Base-by-base conservation (phyloP, 371 early-diverging fungal species). In the Syncephalis fuscata region DNA sequence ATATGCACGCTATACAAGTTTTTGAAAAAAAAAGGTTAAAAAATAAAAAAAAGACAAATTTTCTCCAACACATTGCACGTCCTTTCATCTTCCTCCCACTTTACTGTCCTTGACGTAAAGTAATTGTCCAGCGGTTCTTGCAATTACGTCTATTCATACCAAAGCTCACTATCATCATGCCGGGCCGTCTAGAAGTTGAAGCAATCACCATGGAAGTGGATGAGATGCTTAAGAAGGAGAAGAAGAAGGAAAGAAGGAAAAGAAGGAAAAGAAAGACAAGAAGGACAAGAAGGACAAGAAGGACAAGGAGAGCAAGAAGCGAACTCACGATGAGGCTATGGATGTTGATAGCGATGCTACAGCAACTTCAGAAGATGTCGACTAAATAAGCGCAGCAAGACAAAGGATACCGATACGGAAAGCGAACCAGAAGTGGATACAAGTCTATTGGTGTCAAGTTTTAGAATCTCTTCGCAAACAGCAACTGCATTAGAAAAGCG, bases 401-500 rank as follows among this genome's bases (percentile, higher is more conserved):
- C 21, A 22, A 40, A 32, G n/a, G 15, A 14, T 0, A 2, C 21
- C n/a, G 48, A 16, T 10, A 41, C 14, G 19, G 45, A 48, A 48
- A 16, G 15, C 24, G 37, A 48, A 41, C 24, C 38, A 23, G 24
- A 48, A 20, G 25, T 48, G 43, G 38, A 41, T 39, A 19, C 48
- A 48, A 48, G 21, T 24, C 14, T 14, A 24, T 8, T 15, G 44
- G 22, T 16, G 14, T 17, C 8, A 4, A 32, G 11, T 11, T 32
- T 32, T 32, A 32, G 72, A 46, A 68, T 88, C 46, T 68, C 78
- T 4, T 56, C 61, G 27, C 60, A 69, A 8, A 87, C 85, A 11
- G 51, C 79, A 38, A 56, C 64, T 15, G 70, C 77, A 11, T 71
- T 91, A 43, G 63, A 62, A 21, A 19, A 53, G 2, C 78, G 83